Percentiles rank a stretch among this genome's conserved stretches.
Evolutionary conservation across 2,329 filamentous ascomycete genomes (phyloP).

Genomic region (Aurifilum marmelostoma): DNA sequence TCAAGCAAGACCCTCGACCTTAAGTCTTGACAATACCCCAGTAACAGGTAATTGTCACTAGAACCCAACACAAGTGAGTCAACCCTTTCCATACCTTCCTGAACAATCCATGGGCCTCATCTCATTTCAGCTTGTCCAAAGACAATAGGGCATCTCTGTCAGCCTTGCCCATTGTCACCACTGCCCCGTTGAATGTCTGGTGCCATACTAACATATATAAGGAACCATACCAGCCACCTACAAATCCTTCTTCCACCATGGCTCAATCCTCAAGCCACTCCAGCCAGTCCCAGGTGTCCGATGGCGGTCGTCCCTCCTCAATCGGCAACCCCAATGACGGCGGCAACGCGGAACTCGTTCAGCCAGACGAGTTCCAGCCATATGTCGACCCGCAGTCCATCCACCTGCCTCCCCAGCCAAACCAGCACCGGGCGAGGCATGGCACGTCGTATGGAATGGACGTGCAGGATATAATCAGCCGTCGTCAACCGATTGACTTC

Average conservation of each 20-base stretch:
- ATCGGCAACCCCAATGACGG: background rate
- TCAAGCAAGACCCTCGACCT: background rate
- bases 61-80: background rate
- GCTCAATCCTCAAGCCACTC: background rate
- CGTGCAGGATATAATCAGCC: background rate
- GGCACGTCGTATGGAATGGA: too few relatives aligned
- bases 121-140: background rate
- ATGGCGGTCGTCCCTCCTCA: background rate
- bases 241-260: background rate
- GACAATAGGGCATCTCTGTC: background rate
- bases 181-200: background rate
- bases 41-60: background rate
- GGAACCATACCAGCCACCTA: background rate
- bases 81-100: background rate
- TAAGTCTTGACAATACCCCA: background rate
- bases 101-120: background rate
- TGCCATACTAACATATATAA: background rate
- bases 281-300: background rate
- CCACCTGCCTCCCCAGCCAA: background rate
- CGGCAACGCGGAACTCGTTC: background rate
- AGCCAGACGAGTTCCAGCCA: background rate
- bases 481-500: background rate
- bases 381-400: background rate
- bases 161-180: background rate
- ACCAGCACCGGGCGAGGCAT: background rate